Conservation (phyloP, 2,329 filamentous ascomycete genomes). For the Huntiella decipiens region DNA sequence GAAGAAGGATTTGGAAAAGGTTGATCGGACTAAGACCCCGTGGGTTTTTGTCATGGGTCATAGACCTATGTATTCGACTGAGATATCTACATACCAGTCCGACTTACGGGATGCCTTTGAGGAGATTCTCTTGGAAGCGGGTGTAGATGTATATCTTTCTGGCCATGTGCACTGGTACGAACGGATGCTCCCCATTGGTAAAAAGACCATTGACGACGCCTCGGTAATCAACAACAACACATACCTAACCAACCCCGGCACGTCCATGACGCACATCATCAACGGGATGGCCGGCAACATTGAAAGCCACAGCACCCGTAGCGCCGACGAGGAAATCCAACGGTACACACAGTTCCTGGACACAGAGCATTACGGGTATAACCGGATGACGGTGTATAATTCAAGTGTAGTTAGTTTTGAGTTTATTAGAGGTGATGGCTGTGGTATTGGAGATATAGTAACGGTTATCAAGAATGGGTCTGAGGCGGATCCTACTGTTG, state of each 20-base stretch:
- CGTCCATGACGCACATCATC: conserved; percentile 29
- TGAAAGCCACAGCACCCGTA: conserved; percentile 26
- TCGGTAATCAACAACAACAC: conserved; percentile 28
- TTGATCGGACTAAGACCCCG: conserved; percentile 27
- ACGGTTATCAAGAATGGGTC: conserved; percentile 12
- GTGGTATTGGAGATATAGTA: conserved; percentile 21
- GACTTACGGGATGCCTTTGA: conserved; percentile 27
- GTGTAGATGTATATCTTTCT: conserved; percentile 27
- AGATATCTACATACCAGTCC: conserved; percentile 24
- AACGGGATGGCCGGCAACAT: conserved; percentile 36
- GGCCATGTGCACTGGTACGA: conserved; percentile 16
- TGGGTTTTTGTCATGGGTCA: conserved; percentile 31
- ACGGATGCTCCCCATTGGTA: conserved; percentile 13
- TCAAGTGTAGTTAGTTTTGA: conserved; percentile 24
- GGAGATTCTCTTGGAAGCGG: conserved; percentile 23
- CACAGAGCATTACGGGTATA: conserved; percentile 27
- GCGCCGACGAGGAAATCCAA: conserved; percentile 18
- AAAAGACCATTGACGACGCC: conserved; percentile 20
- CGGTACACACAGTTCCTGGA: conserved; percentile 26
- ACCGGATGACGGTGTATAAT: conserved; percentile 20
- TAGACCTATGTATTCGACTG: conserved; percentile 28
- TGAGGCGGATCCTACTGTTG: not conserved
- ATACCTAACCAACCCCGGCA: conserved; percentile 27
- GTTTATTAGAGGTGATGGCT: conserved; percentile 24
- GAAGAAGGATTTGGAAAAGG: conserved; percentile 23